phyloP scores from a whole-genome alignment of 2,329 filamentous ascomycete species.

The Chrysoporthe austroafricana region DNA sequence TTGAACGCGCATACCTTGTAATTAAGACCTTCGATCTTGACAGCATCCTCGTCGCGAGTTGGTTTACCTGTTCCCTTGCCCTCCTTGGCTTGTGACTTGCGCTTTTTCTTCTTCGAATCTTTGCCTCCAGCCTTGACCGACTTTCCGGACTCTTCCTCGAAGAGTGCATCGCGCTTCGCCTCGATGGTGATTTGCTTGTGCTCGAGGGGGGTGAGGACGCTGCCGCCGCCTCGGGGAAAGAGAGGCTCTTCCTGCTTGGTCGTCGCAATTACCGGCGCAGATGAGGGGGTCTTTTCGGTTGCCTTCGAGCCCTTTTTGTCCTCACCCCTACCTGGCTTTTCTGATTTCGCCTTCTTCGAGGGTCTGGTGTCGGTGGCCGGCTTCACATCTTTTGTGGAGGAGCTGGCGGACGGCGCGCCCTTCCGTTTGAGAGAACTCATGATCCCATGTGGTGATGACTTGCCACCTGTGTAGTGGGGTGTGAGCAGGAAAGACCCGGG shows the following conservation, averaged over 20 bases:
- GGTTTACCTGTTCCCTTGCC: constrained; percentile 52
- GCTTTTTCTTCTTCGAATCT: constrained; percentile 58
- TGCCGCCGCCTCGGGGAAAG: constrained; percentile 91
- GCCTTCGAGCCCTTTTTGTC: constrained; percentile 34
- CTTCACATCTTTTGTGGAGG: constrained; percentile 53
- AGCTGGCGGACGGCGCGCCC: constrained; percentile 57
- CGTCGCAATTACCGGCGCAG: constrained; percentile 42
- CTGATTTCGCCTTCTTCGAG: constrained; percentile 51
- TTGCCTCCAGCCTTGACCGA: constrained; percentile 49
- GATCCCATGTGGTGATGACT: constrained; percentile 34
- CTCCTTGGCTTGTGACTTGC: constrained; percentile 56
- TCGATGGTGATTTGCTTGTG: constrained; percentile 96
- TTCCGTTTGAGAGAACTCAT: constrained; percentile 65
- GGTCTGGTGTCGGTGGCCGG: constrained; percentile 50
- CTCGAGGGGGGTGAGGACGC: constrained; percentile 88
- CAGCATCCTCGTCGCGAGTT: constrained; percentile 56
- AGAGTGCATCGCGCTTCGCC: constrained; percentile 87
- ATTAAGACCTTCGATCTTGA: constrained; percentile 84
- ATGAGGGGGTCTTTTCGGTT: constrained; percentile 28
- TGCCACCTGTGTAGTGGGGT: background rate
- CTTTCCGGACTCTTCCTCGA: constrained; percentile 73
- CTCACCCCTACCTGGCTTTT: constrained; percentile 42
- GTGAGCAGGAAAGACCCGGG: background rate
- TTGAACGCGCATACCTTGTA: constrained; percentile 69
- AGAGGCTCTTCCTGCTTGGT: constrained; percentile 80